Evolutionary conservation across 1,284 basidiomycete genomes (phyloP).

Genomic region (Ceratobasidium sp.): DNA sequence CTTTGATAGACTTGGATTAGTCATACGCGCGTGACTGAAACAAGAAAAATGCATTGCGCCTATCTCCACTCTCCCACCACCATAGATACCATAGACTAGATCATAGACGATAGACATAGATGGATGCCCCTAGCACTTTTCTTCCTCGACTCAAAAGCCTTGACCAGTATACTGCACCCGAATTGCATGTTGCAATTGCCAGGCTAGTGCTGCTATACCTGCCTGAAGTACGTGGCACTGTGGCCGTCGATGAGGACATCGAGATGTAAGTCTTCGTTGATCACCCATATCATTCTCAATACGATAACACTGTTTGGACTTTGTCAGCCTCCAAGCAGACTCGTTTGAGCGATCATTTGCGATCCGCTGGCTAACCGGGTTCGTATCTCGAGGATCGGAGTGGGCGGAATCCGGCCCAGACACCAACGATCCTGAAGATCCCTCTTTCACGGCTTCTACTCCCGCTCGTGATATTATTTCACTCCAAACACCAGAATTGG

Average conservation of each 20-base stretch:
- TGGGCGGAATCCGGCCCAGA: conserved; percentile 60
- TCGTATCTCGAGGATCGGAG: conserved; percentile 68
- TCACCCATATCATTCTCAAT: neutral
- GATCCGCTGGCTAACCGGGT: conserved; percentile 76
- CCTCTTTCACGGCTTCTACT: neutral
- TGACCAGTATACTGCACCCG: conserved; percentile 50
- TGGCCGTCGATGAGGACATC: conserved; percentile 51
- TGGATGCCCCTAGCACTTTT: conserved; percentile 52
- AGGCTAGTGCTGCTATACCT: conserved; percentile 56
- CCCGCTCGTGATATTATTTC: conserved; percentile 1
- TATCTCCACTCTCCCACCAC: conserved; percentile 28
- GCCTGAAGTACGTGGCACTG: conserved; percentile 58
- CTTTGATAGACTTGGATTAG: conserved; percentile 31
- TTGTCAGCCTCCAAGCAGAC: conserved; percentile 60
- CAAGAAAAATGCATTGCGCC: conserved; percentile 47
- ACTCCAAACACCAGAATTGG: neutral
- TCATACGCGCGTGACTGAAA: conserved; percentile 38
- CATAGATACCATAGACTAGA: conserved; percentile 32
- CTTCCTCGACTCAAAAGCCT: conserved; percentile 51
- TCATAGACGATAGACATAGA: conserved; percentile 45
- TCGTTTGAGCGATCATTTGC: conserved; percentile 76
- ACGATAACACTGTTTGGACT: neutral
- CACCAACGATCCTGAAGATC: conserved; percentile 57
- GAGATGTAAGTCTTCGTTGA: conserved; percentile 21
- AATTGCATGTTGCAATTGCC: conserved; percentile 50